Evolutionary conservation across 129 eudicot species (phyloP), one percentile per base, ranked within the genome.

Genomic region (Flaveria ramosissima): DNA sequence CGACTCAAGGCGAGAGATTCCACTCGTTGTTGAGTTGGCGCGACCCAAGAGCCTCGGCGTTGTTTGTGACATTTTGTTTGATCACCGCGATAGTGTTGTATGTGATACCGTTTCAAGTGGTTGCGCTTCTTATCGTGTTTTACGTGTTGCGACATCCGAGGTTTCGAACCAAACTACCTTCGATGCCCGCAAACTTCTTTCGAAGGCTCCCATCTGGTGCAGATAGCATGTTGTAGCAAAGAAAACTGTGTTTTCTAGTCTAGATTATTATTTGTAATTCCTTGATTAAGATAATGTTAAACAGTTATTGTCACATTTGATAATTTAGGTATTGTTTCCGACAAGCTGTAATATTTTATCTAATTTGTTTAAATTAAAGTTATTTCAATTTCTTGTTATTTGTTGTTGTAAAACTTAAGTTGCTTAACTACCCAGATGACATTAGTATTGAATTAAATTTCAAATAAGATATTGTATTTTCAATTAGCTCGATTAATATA

Each of bases 1-100:
- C 96, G 0, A 84, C 91, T 27, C 98, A 93, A 66, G 90, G 96
- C 3, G 98, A 93, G 77, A 80, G 98, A 77, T 74, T 93, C 12
- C 86, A 88, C 57, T 80, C 91, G 3, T 83, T 93, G 56, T 59
- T 90, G 74, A 88, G 85, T 24, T 93, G 98, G 98, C 80, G 98
- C 1, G 98, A 93, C 63, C 92, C 98, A 2, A 71, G 98, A 48
- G 96, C 98, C 0, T 81, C 97, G 0, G 97, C 97, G 2, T 81
- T 93, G 85, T 93, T 93, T 42, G 85, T 88, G 53, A 74, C 84
- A 9, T 90, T 88, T 83, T 93, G 98, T 71, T 82, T 93, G 57
- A 47, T 85, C 19, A 76, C 88, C 13, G 92, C 98, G 1, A 21
- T 93, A 12, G 86, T 86, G 32, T 75, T 93, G 80, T 90, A 93